Conservation (phyloP, 2,329 filamentous ascomycete species). For the Fusarium papillatum region DNA sequence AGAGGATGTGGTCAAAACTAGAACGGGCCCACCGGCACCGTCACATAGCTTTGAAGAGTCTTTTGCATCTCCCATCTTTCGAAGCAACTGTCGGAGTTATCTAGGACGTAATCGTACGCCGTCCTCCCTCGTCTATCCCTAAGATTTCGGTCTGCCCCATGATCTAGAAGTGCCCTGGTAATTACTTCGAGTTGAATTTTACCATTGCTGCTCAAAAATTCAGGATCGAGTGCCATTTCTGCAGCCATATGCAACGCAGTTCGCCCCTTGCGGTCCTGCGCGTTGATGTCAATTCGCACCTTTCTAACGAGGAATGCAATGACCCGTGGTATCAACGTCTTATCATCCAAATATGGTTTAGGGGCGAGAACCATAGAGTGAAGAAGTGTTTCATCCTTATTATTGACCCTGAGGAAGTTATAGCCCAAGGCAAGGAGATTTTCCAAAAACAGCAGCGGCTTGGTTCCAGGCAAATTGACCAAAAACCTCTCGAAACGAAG, state of each 20-base stretch:
- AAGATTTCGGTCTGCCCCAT: not conserved
- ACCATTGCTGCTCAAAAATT: too few species aligned
- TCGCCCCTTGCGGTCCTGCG: not conserved
- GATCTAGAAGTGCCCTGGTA: not conserved
- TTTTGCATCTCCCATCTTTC: too few species aligned
- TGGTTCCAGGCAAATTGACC: not conserved
- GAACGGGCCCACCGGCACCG: not conserved
- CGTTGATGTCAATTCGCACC: not conserved
- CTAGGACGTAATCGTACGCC: not conserved
- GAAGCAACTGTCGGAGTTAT: not conserved
- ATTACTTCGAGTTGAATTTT: not conserved
- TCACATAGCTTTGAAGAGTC: not conserved
- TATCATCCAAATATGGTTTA: rapidly evolving
- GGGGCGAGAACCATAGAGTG: rapidly evolving
- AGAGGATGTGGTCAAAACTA: not conserved
- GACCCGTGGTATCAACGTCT: rapidly evolving
- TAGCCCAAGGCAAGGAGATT: not conserved
- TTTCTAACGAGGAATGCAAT: not conserved
- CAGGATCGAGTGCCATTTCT: not conserved
- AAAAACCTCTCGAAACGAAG: rapidly evolving
- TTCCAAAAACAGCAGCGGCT: not conserved
- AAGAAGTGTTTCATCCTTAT: not conserved
- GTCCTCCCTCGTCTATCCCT: not conserved
- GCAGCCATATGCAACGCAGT: not conserved
- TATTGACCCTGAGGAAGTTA: not conserved